Conservation (phyloP, 1,284 basidiomycete genomes). For the Boletellus dicymbophilus region DNA sequence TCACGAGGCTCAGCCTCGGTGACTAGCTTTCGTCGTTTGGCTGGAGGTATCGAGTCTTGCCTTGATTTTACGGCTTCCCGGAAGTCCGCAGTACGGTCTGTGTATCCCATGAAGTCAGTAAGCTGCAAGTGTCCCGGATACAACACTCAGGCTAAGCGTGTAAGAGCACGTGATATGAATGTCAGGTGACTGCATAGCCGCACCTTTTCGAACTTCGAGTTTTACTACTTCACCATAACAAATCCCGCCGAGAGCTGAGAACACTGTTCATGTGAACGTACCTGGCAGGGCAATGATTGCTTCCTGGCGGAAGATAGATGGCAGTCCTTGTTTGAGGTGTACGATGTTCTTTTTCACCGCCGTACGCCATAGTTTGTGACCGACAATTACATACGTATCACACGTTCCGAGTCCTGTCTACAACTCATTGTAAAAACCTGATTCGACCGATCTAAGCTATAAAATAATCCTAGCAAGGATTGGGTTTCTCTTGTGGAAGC, state of each 20-base stretch:
- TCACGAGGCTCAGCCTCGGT: slow-evolving; percentile 37
- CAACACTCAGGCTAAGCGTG: too few species aligned
- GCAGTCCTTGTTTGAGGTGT: slow-evolving; percentile 76
- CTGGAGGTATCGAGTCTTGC: slow-evolving; percentile 41
- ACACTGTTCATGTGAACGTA: slow-evolving; percentile 4
- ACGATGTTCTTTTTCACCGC: slow-evolving; percentile 50
- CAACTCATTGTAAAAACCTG: neutral
- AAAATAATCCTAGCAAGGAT: slow-evolving; percentile 24
- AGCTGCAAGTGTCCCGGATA: neutral
- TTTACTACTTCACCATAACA: too few species aligned
- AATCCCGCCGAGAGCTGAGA: slow-evolving; percentile 14
- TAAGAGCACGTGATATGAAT: too few species aligned
- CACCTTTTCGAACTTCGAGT: neutral
- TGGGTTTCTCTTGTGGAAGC: slow-evolving; percentile 13
- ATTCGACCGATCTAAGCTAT: slow-evolving; percentile 3
- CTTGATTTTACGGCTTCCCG: slow-evolving; percentile 50
- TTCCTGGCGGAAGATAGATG: slow-evolving; percentile 36
- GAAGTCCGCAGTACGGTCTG: slow-evolving; percentile 64
- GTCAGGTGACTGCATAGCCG: slow-evolving; percentile 26
- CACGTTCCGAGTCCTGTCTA: too few species aligned
- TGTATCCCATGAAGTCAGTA: slow-evolving; percentile 43
- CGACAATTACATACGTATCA: slow-evolving; percentile 42
- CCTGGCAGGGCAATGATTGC: slow-evolving; percentile 3
- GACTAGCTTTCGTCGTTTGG: slow-evolving; percentile 53
- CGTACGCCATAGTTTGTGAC: slow-evolving; percentile 73